phyloP scores from a whole-genome alignment of 2,329 filamentous ascomycete genomes.

The Fusarium mangiferae region DNA sequence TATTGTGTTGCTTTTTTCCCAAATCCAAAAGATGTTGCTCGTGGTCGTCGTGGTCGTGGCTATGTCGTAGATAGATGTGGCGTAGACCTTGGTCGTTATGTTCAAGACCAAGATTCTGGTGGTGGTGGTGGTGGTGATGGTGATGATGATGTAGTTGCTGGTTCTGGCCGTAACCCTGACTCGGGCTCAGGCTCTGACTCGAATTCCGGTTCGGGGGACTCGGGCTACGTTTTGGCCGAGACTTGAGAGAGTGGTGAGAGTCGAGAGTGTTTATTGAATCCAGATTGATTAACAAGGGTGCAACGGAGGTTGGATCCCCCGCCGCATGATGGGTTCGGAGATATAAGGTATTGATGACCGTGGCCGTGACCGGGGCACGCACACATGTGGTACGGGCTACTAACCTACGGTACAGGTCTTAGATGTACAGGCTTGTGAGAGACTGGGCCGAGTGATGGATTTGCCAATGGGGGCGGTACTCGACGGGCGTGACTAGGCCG shows the following conservation, averaged over 20 bases:
- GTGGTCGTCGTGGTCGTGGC: conserved; percentile 36
- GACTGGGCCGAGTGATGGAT: conserved; percentile 28
- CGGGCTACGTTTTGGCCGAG: conserved; percentile 39
- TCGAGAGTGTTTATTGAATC: conserved; percentile 61
- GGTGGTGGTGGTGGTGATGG: conserved; percentile 19
- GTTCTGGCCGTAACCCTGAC: conserved; percentile 24
- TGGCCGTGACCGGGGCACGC: conserved; percentile 39
- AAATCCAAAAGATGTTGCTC: conserved; percentile 27
- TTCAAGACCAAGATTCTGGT: conserved; percentile 1
- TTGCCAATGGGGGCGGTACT: neutral
- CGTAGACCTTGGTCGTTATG: conserved; percentile 19
- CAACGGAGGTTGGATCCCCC: conserved; percentile 66
- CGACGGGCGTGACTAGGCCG: conserved; percentile 12
- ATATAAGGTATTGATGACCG: conserved; percentile 39
- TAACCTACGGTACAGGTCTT: conserved; percentile 5
- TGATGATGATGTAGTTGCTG: conserved; percentile 32
- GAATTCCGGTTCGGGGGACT: conserved; percentile 26
- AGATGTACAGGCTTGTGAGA: conserved; percentile 32
- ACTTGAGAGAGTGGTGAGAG: conserved; percentile 29
- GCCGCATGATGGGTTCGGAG: conserved; percentile 62
- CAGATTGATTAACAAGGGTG: conserved; percentile 63
- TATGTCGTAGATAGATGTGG: conserved; percentile 35
- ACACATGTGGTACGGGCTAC: conserved; percentile 30
- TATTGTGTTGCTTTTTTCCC: conserved; percentile 43
- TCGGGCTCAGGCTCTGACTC: conserved; percentile 27